Conservation (phyloP, 306 rosid genomes). For the Vicia villosa region DNA sequence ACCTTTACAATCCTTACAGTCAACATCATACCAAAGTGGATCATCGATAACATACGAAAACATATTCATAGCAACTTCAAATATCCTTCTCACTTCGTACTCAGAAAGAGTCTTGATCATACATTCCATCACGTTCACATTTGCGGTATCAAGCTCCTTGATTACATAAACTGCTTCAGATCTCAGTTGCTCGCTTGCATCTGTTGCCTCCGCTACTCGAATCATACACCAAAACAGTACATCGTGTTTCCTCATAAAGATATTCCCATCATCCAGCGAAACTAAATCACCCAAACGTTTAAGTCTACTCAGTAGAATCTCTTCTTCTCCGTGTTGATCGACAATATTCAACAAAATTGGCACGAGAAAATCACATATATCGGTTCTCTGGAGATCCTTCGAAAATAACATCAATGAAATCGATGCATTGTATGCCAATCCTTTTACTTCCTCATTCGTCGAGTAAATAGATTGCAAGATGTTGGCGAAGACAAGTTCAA, state of each 20-base stretch:
- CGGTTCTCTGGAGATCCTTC: background rate
- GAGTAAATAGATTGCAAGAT: background rate
- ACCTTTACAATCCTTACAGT: background rate
- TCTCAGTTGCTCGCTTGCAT: background rate
- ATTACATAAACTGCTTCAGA: slow-evolving; percentile 7
- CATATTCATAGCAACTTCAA: slow-evolving; percentile 21
- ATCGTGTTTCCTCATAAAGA: background rate
- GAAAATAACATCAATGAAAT: background rate
- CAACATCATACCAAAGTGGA: slow-evolving; percentile 21
- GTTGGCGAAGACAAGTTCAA: background rate
- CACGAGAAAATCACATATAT: background rate
- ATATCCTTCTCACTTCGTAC: background rate
- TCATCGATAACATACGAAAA: slow-evolving; percentile 4
- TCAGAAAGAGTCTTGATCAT: background rate
- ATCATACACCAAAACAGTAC: slow-evolving; percentile 21
- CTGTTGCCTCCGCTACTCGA: background rate
- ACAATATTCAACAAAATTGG: background rate
- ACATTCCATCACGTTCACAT: background rate
- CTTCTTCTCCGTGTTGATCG: background rate
- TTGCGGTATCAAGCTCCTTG: background rate
- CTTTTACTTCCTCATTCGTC: background rate
- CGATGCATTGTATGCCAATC: background rate
- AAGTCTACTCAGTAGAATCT: background rate
- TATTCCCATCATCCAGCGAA: background rate
- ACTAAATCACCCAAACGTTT: background rate